Base-by-base conservation (phyloP, 2,329 filamentous ascomycete genomes). In the Gaeumannomyces tritici region DNA sequence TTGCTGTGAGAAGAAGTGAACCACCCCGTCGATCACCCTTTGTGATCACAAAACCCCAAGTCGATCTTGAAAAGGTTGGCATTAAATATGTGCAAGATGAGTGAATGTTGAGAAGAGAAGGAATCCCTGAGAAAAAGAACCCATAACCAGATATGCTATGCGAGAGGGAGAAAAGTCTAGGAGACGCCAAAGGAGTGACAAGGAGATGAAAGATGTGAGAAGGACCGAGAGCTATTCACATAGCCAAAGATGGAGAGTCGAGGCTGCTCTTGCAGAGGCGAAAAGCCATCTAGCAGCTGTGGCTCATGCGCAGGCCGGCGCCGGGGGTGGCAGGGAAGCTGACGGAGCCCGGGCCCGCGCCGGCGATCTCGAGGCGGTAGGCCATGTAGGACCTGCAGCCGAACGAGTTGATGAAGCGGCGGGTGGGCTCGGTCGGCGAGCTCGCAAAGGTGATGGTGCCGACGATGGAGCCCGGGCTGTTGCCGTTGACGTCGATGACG, bases 371-470 rank as follows among this genome's bases (percentile, higher is more conserved):
- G 5, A 72, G 61, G 63, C 64, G 60, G 27, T 65, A 72, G 8
- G 61, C 31, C 69, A 71, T 69, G 21, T 62, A 58, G 54, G 62
- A 59, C 15, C 66, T 60, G 64, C 71, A 73, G 6, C 64, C 67
- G 59, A 71, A 72, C 59, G 66, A 69, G 58, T 69, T 70, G 28
- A 73, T 64, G 28, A 56, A 54, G 24, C 59, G 64, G 35, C 61
- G 58, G 35, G 63, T 65, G 26, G 62, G 65, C 47, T 60, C 51
- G 61, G 62, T 61, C 13, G 61, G 29, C 31, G 59, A 58, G 60
- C 60, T 64, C 15, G 33, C 61, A 60, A 72, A 69, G 55, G 64
- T 63, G 64, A 68, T 60, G 4, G 64, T 63, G 51, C 70, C 70
- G 51, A 71, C 67, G 29, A 71, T 55, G 55, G 67, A 58, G 21